Percentiles rank a stretch among this genome's conserved stretches.
Conservation (phyloP, 1,139 yeast genomes). For the Debaryomycetaceae sp. region DNA sequence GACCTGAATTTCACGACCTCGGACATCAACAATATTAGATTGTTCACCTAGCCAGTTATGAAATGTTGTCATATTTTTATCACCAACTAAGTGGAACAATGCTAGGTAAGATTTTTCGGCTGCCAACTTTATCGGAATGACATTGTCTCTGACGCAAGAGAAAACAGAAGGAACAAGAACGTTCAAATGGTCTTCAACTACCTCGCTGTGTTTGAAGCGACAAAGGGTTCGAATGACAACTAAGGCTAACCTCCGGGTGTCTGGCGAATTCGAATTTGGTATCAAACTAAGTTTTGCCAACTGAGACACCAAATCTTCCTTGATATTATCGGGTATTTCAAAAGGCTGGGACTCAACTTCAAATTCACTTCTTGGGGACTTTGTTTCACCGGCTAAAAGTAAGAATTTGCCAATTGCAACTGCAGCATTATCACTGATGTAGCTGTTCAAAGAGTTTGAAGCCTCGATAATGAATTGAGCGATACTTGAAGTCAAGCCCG, state of each 20-base stretch:
- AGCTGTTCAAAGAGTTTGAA: slow-evolving; percentile 45
- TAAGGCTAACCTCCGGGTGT: slow-evolving; percentile 74
- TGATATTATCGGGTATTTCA: slow-evolving; percentile 34
- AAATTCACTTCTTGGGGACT: slow-evolving; percentile 31
- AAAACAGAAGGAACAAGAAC: slow-evolving; percentile 71
- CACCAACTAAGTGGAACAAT: slow-evolving; percentile 68
- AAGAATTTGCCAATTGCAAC: slow-evolving; percentile 82
- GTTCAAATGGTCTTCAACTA: slow-evolving; percentile 53
- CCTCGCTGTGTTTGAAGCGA: slow-evolving; percentile 49
- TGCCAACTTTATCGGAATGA: slow-evolving; percentile 89
- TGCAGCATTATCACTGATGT: slow-evolving; percentile 74
- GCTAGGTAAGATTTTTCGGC: slow-evolving; percentile 89
- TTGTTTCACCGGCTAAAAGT: slow-evolving; percentile 42
- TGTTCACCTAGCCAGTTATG: slow-evolving; percentile 53
- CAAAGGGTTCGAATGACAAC: slow-evolving; percentile 76
- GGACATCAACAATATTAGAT: slow-evolving; percentile 28
- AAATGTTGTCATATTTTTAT: slow-evolving; percentile 54
- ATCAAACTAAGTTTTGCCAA: slow-evolving; percentile 47
- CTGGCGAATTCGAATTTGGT: slow-evolving; percentile 65
- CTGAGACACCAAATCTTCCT: slow-evolving; percentile 38
- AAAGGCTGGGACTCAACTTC: slow-evolving; percentile 21
- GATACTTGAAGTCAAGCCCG: slow-evolving; percentile 46
- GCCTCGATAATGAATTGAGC: slow-evolving; percentile 47
- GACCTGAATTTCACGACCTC: slow-evolving; percentile 52
- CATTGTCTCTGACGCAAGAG: slow-evolving; percentile 75